Evolutionary conservation across 2,329 filamentous ascomycete genomes (phyloP), one percentile per base, ranked within the genome.

Genomic region (Hypoxylon sp.): DNA sequence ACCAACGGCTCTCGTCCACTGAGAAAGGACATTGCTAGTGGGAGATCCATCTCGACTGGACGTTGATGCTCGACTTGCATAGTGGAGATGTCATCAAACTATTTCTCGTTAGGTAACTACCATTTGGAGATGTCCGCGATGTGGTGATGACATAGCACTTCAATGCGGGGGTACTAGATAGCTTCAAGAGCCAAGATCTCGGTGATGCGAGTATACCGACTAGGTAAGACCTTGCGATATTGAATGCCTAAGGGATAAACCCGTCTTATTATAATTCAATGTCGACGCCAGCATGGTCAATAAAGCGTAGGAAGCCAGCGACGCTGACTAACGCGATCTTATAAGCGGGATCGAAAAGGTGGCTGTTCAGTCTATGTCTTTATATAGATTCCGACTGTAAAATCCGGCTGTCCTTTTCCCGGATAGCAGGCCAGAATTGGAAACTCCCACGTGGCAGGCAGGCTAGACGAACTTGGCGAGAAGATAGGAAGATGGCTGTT

Each of bases 101-200:
- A 7, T 62, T 71, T 72, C 59, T 70, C 44, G 67, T 73, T 75
- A 71, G 69, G 71, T 73, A 72, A 73, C 58, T 44, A 44, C 29
- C 48, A 47, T 63, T 67, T 47, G 57, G 56, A 66, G 64, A 69
- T 58, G 69, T 61, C 55, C 62, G 59, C 62, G 62, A 61, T 68
- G 55, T 32, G 66, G 53, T 48, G 67, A 74, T 72, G 68, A 72
- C 72, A 74, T 69, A 53, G 52, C 56, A 60, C 57, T 59, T 52
- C 63, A 47, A 66, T 72, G 74, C 72, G 71, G 73, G 68, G 74
- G 67, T 42, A 65, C 44, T 63, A 75, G 72, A 74, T 74, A 73
- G 69, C 66, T 67, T 70, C 31, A 55, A 42, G 17, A 51, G 55
- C 52, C 50, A 57, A 66, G 55, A 54, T 59, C 21, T 57, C 15